Evolutionary conservation across 1,139 yeast genomes (phyloP), one percentile per base, ranked within the genome.

Genomic region (Suhomyces kunorum): DNA sequence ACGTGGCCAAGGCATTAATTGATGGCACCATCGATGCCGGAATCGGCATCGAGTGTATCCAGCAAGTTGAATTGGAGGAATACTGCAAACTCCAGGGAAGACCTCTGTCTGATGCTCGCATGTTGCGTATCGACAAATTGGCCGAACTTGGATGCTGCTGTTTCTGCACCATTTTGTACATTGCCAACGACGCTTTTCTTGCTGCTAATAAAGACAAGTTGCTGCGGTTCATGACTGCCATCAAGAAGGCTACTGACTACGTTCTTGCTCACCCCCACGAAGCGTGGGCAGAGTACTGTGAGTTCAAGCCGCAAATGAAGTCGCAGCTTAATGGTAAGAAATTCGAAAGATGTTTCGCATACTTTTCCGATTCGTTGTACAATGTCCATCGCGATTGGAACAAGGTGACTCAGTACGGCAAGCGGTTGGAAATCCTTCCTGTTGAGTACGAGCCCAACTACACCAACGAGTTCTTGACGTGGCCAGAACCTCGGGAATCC

Each of bases 61-160:
- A 77, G 57, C 80, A 74, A 58, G 81, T 77, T 31, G 79, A 77
- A 54, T 65, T 77, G 53, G 81, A 76, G 54, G 79, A 76, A 49
- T 73, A 74, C 58, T 66, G 72, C 51, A 65, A 61, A 46, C 48
- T 57, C 19, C 63, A 68, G 46, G 79, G 79, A 22, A 68, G 74
- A 51, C 69, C 74, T 28, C 60, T 63, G 29, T 54, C 61, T 27
- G 80, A 74, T 36, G 81, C 77, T 40, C 70, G 74, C 50, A 76
- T 77, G 81, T 61, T 77, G 52, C 68, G 81, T 59, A 77, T 77
- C 50, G 82, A 77, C 53, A 66, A 71, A 50, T 66, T 77, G 53
- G 82, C 82, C 29, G 78, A 77, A 49, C 65, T 77, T 46, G 81
- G 81, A 9, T 77, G 82, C 56, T 77, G 82, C 55, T 77, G 82